Percentiles rank a stretch among this genome's conserved stretches.
Evolutionary conservation across 495 filamentous ascomycete species (phyloP).

Genomic region (Tirmania nivea): DNA sequence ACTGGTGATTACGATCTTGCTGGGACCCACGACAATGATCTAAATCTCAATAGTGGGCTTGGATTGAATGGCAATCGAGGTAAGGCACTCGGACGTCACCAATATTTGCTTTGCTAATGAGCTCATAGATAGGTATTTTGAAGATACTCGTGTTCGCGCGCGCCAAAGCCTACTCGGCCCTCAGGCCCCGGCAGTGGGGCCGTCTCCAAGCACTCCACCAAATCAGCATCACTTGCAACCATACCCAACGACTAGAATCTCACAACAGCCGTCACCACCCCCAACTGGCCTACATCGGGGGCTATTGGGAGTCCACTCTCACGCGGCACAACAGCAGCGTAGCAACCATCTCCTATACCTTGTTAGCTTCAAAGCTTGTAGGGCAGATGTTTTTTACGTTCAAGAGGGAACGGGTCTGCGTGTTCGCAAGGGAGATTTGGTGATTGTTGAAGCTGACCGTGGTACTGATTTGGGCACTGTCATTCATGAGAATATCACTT

Average conservation of each 20-base stretch:
- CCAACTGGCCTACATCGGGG: slow-evolving; percentile 33
- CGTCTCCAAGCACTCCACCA: slow-evolving; percentile 13
- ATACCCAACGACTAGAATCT: slow-evolving; percentile 32
- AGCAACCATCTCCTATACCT: slow-evolving; percentile 73
- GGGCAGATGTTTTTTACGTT: slow-evolving; percentile 89
- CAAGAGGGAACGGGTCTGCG: slow-evolving; percentile 84
- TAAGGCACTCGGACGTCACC: neutral
- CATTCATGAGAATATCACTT: slow-evolving; percentile 57
- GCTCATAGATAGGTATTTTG: neutral
- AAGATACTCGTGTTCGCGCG: neutral
- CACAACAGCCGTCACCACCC: slow-evolving; percentile 21
- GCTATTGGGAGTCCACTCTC: slow-evolving; percentile 33
- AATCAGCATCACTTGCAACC: slow-evolving; percentile 19
- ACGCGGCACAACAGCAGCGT: slow-evolving; percentile 34
- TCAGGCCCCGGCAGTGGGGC: slow-evolving; percentile 7
- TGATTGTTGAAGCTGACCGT: slow-evolving; percentile 92
- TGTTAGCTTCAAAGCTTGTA: slow-evolving; percentile 84
- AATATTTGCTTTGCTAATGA: no score
- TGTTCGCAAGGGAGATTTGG: slow-evolving; percentile 73
- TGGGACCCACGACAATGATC: slow-evolving; percentile 8
- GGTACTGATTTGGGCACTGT: slow-evolving; percentile 94
- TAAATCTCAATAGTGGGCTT: slow-evolving; percentile 12
- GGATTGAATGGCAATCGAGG: slow-evolving; percentile 12
- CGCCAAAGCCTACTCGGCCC: neutral
- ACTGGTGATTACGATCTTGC: slow-evolving; percentile 11